Base-by-base conservation (phyloP, 2,329 filamentous ascomycete genomes). In the Neoscytalidium dimidiatum region DNA sequence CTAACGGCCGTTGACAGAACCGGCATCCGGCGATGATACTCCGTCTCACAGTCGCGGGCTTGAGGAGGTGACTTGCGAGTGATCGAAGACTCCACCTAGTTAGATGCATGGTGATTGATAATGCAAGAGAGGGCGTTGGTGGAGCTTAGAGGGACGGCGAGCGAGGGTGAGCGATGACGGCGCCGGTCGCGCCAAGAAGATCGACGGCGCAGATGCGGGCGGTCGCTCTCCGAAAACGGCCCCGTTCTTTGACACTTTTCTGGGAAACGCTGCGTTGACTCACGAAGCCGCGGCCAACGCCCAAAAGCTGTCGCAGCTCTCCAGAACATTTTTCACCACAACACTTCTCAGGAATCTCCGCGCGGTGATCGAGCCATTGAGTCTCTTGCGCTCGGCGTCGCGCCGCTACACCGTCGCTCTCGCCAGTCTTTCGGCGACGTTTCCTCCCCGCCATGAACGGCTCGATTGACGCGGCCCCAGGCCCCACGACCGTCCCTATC, bases 401-500 rank as follows among this genome's bases (percentile, higher is more conserved):
- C 48, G 61, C 61, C 63, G 52, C 14, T n/a, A 13, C 33, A 4
- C n/a, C 33, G n/a, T 43, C 31, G 28, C 44, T 9, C 29, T 43
- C 51, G 51, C 21, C 41, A 14, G 17, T 17, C 62, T 23, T 33
- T 4, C 26, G 26, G 46, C 53, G 28, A 23, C 41, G 19, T 33
- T 51, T 13, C 33, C 63, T n/a, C n/a, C 31, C 63, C 43, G 53
- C 53, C 56, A 65, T 65, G 63, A 60, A 51, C 62, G 53, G 23
- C 52, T 46, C 62, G 17, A 21, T 38, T 17, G 52, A 43, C 53
- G 46, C 53, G 23, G 53, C 43, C 44, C 8, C 19, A n/a, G 35
- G 63, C 69, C 84, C 86, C 64, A 86, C 84, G 60, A 86, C 83
- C 75, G 92, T 98, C 74, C 84, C 86, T 38, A 96, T 99, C 70